These are phyloP conservation scores for Xerocomellus amylosporus DNA, from an alignment of 768 basidiomycete species.

Conservation along the genomic window DNA sequence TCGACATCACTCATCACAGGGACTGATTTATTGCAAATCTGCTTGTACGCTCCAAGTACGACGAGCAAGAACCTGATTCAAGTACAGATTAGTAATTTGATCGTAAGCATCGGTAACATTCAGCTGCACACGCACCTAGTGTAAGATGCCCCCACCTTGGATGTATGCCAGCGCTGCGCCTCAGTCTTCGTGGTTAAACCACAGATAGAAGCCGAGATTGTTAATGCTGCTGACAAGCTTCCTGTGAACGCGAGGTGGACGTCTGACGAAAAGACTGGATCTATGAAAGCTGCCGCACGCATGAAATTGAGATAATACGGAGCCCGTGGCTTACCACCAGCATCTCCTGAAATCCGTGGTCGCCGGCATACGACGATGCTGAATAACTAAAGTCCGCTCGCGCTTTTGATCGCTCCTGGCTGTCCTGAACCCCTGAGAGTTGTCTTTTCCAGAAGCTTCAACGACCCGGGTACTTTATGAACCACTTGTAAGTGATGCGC, in stretches of 20 bases:
- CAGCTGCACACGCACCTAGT: background rate
- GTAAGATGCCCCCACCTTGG: slow-evolving; percentile 9
- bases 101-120: too few species aligned
- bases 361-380: slow-evolving; percentile 49
- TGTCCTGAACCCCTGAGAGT: background rate
- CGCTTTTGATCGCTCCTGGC: slow-evolving; percentile 24
- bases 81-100: background rate
- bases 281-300: slow-evolving; percentile 6
- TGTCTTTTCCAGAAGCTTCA: too few species aligned
- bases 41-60: slow-evolving; percentile 10
- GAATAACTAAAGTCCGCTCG: slow-evolving; percentile 62
- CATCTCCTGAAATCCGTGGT: slow-evolving; percentile 56
- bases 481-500: slow-evolving; percentile 4
- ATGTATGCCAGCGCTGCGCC: slow-evolving; percentile 11
- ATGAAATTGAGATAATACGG: too few species aligned
- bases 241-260: slow-evolving; percentile 12
- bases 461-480: background rate
- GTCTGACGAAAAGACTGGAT: slow-evolving; percentile 13
- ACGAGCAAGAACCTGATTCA: slow-evolving; percentile 7
- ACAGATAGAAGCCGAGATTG: slow-evolving; percentile 9
- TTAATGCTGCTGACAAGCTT: slow-evolving; percentile 8
- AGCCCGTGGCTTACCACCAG: slow-evolving; percentile 18
- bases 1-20: slow-evolving; percentile 11
- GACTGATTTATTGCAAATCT: slow-evolving; percentile 10
- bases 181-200: slow-evolving; percentile 3